Base-by-base conservation (phyloP, 2,329 filamentous ascomycete genomes). In the Fusarium avenaceum region DNA sequence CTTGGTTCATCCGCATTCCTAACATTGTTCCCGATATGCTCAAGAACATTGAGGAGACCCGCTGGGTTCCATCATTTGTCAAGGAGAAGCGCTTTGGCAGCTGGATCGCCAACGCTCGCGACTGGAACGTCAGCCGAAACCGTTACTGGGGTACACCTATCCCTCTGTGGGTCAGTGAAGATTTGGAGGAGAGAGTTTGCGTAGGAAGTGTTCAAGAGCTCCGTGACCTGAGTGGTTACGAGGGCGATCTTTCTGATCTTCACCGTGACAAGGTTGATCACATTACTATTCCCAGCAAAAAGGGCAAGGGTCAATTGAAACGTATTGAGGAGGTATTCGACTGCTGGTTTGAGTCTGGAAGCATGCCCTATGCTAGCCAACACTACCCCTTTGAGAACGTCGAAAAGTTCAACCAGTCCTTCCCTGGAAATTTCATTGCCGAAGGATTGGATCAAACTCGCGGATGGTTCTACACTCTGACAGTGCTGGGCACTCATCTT, bases 301-400 rank as follows among this genome's bases (percentile, higher is more conserved):
- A 90, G 80, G 94, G 94, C 71, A 97, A 95, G 76, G 94, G 94
- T 20, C 84, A 86, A n/a, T 82, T 97, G 65, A 90, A 86, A 73
- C 90, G 94, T 71, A 86, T 96, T 11, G 90, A 93, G 51, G 94
- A 97, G 77, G 93, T 97, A 6, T 97, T 97, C 73, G 94, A 97
- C 80, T 97, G 94, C 77, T 97, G 94, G 94, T 97, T 97, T 67
- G 94, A 97, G 80, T 97, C 94, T 43, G 94, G 94, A 63, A 94
- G 92, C 76, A 97, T 97, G 94, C 94, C 94, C 4, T 97, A 97
- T 76, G 92, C 93, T 42, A 94, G 91, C 70, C 89, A 92, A 66
- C 94, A 97, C 78, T 97, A 96, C 76, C 94, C 94, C 8, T 97
- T 97, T 76, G 92, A 95, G 80, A 96, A 96, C 75, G 87, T 90